Evolutionary conservation across 441 rosid species (phyloP).

Genomic region (Populus tomentosa): DNA sequence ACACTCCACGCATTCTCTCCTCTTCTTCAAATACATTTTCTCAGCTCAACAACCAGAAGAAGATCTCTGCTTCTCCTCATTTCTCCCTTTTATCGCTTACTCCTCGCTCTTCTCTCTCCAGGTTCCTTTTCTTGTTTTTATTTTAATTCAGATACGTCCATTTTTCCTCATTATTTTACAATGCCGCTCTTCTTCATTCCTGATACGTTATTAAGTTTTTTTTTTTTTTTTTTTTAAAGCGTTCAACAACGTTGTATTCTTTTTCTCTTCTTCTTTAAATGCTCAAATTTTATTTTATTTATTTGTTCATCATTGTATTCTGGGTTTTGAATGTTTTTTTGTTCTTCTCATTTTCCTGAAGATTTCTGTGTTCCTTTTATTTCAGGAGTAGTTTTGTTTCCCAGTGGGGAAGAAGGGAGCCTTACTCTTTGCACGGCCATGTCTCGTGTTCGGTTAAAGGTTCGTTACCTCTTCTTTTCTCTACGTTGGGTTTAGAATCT

Average conservation of each 20-base stretch:
- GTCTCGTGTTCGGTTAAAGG: constrained; percentile 47
- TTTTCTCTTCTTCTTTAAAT: too few species aligned
- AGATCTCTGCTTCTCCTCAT: constrained; percentile 19
- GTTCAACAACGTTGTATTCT: too few species aligned
- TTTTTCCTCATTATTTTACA: neutral
- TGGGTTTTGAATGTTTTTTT: neutral
- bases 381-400: constrained; percentile 30
- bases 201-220: neutral
- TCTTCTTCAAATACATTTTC: constrained; percentile 20
- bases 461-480: constrained; percentile 13
- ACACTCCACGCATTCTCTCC: constrained; percentile 12
- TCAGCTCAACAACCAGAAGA: constrained; percentile 4
- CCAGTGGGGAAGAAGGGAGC: constrained; percentile 22
- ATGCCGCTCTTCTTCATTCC: neutral
- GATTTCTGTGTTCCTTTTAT: constrained; percentile 2
- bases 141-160: neutral
- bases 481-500: neutral
- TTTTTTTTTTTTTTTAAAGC: too few species aligned
- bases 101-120: constrained; percentile 17
- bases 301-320: neutral
- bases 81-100: constrained; percentile 16
- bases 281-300: neutral
- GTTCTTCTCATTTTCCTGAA: neutral
- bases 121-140: constrained; percentile 12
- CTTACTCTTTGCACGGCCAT: constrained; percentile 6